Evolutionary conservation across 108 stramenopile species (phyloP), one percentile per base, ranked within the genome.

Genomic region (Ochromonas danica): DNA sequence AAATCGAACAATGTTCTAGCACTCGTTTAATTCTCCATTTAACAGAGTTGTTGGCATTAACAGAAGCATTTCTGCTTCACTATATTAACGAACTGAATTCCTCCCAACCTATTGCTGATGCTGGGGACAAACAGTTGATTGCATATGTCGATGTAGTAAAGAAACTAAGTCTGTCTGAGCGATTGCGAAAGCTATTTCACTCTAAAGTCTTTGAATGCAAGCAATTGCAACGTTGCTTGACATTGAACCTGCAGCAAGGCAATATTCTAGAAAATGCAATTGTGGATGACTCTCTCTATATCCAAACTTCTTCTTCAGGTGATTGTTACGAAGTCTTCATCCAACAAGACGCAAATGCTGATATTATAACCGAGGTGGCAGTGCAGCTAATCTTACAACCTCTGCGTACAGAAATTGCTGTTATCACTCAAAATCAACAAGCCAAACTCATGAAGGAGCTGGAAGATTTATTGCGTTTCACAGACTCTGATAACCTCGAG

Each of bases 11-110:
- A 31, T 22, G 31, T 33, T 67, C 63, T 31, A 67, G 30, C 63
- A 22, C 63, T 31, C 17, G 63, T 22, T 67, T 67, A 22, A 67
- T 67, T 67, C 31, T 33, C 17, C 31, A 31, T 67, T 31, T 67
- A 33, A 67, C 17, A 31, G 31, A 31, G 17, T 33, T 67, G 17
- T 22, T 67, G 63, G 31, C 17, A 67, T 22, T 67, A 22, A 67
- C 63, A 67, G 30, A 67, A 67, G 63, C 63, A 31, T 67, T 67
- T 33, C 17, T 67, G 30, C 51, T 57, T 57, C 51, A 57, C 51
- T 67, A 31, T 33, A 67, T 31, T 67, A 67, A 67, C 17, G 17
- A 22, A 31, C 63, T 67, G 31, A 67, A 67, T 67, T 31, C 30
- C 17, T 31, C 63, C 63, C 30, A 67, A 67, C 51, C 51, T 57